Conservation (phyloP, 805 yeast genomes). For the Candida awuae region DNA sequence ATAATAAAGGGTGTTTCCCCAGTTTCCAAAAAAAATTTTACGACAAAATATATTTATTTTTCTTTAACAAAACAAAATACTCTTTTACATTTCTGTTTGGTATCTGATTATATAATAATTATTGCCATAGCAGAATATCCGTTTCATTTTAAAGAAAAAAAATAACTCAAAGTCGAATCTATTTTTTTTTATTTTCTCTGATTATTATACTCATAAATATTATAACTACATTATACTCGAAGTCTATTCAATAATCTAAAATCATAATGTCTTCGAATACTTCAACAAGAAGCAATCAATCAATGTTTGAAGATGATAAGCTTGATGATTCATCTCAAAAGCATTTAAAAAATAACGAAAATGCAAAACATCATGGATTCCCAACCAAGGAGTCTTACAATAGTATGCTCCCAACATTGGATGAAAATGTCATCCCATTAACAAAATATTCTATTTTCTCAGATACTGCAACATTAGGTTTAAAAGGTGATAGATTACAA, state of each 20-base stretch:
- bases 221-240: too few relatives aligned
- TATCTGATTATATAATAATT: too few relatives aligned
- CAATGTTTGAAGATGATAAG: not conserved
- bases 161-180: too few relatives aligned
- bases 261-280: not conserved
- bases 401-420: not conserved
- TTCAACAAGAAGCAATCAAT: not conserved
- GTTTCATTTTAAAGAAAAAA: too few relatives aligned
- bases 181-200: too few relatives aligned
- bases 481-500: slow-evolving; percentile 46
- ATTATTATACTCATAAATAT: not conserved
- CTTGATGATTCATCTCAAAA: not conserved
- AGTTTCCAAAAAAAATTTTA: too few relatives aligned
- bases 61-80: too few relatives aligned
- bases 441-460: slow-evolving; percentile 5
- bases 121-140: too few relatives aligned
- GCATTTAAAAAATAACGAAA: not conserved
- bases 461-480: slow-evolving; percentile 40
- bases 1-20: too few relatives aligned
- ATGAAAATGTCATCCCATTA: slow-evolving; percentile 3
- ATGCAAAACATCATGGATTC: not conserved
- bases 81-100: too few relatives aligned
- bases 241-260: not conserved
- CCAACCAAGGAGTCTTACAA: not conserved
- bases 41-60: too few relatives aligned